These are phyloP conservation scores for Piloderma croceum DNA, from an alignment of 768 basidiomycete species.

Conservation along the genomic window DNA sequence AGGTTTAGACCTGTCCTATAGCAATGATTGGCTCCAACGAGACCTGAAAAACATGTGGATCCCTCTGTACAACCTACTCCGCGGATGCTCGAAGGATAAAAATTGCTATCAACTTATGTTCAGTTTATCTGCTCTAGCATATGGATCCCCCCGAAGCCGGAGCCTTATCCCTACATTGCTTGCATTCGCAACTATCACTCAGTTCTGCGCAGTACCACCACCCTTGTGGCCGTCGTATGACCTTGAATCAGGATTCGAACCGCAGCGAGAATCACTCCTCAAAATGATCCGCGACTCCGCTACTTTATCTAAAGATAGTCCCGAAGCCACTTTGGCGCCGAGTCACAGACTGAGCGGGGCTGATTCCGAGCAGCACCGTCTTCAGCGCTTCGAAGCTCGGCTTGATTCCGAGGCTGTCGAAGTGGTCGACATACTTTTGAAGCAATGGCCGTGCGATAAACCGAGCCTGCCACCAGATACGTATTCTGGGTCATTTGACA, in stretches of 20 bases:
- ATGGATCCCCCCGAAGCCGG: conserved; percentile 10
- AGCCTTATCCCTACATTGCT: conserved; percentile 25
- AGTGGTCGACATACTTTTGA: conserved; percentile 2
- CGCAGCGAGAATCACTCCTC: too few species aligned
- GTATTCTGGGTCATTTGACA: conserved; percentile 2
- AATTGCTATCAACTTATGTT: conserved; percentile 24
- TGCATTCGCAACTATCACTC: conserved; percentile 21
- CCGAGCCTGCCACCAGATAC: conserved; percentile 6
- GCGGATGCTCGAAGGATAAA: conserved; percentile 3
- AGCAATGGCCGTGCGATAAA: conserved; percentile 17
- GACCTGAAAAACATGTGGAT: conserved; percentile 21
- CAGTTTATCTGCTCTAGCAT: conserved; percentile 28
- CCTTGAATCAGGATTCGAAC: too few species aligned
- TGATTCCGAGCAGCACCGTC: conserved; percentile 5
- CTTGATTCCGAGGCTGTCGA: conserved; percentile 3
- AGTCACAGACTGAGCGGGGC: not conserved
- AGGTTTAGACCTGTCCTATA: conserved; percentile 15
- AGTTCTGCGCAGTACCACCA: conserved; percentile 9
- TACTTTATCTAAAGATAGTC: conserved; percentile 8
- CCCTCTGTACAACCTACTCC: conserved; percentile 23
- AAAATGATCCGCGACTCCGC: conserved; percentile 4
- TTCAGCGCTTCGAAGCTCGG: conserved; percentile 6
- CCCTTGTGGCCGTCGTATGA: conserved; percentile 13
- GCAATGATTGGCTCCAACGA: conserved; percentile 22
- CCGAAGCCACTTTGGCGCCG: conserved; percentile 5